A percentile compares a stretch with the other conserved stretches of the same genome.
These are phyloP conservation scores for Circinella minor DNA, from an alignment of 371 early-diverging fungal genomes.

Conservation along the genomic window DNA sequence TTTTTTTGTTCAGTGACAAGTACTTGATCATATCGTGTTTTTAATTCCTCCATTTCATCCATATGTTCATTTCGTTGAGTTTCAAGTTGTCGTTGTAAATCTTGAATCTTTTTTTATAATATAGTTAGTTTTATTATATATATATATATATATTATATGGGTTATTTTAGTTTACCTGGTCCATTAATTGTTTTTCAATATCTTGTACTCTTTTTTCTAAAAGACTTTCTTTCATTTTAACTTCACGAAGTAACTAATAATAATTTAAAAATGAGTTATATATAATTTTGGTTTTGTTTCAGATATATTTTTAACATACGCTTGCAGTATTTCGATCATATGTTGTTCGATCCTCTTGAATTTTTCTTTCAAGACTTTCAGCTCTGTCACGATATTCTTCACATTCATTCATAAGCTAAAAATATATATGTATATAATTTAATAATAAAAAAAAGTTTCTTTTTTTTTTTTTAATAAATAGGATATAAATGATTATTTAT, in stretches of 20 bases:
- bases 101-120: slow-evolving; percentile 15
- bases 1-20: slow-evolving; percentile 29
- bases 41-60: slow-evolving; percentile 19
- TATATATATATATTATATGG: too few species aligned
- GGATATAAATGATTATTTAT: neutral
- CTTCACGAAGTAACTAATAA: slow-evolving; percentile 34
- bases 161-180: slow-evolving; percentile 20
- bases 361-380: slow-evolving; percentile 14
- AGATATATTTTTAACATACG: slow-evolving; percentile 17
- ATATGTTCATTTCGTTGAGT: slow-evolving; percentile 17
- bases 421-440: too few species aligned
- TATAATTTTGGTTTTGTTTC: too few species aligned
- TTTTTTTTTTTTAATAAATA: neutral
- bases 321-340: slow-evolving; percentile 35
- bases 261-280: too few species aligned
- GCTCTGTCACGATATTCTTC: slow-evolving; percentile 28
- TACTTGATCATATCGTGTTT: slow-evolving; percentile 18
- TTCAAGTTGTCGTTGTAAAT: slow-evolving; percentile 21
- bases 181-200: slow-evolving; percentile 21
- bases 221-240: slow-evolving; percentile 33
- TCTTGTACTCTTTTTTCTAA: slow-evolving; percentile 33
- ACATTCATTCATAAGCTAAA: slow-evolving; percentile 32
- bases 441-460: too few species aligned
- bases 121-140: neutral
- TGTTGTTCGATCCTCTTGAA: slow-evolving; percentile 28